These are phyloP conservation scores for Pyrus pyrifolia DNA, from an alignment of 306 rosid genomes.

Conservation along the genomic window DNA sequence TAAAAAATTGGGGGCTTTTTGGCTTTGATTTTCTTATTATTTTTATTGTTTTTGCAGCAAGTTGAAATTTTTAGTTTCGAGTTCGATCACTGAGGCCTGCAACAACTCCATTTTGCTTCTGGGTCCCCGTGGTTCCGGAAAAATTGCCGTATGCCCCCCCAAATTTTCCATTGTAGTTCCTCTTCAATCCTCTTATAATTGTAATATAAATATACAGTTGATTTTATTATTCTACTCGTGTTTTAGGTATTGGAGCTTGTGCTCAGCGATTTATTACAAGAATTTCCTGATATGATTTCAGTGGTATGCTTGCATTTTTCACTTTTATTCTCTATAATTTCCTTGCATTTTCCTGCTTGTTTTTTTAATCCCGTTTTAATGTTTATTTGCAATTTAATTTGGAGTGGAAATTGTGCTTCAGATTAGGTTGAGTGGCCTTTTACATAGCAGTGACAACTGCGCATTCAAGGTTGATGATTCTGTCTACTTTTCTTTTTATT, in stretches of 20 bases:
- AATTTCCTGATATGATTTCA: constrained; percentile 66
- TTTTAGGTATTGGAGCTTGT: constrained; percentile 79
- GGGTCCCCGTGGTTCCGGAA: constrained; percentile 91
- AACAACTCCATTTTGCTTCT: constrained; percentile 85
- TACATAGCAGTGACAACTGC: constrained; percentile 68
- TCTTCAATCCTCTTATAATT: not conserved
- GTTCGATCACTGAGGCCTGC: constrained; percentile 80
- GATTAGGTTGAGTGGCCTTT: constrained; percentile 80
- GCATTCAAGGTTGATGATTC: constrained; percentile 65
- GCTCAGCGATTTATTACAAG: constrained; percentile 51
- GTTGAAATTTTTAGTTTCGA: constrained; percentile 67
- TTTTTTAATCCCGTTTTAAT: not conserved
- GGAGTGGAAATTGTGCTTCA: constrained; percentile 25
- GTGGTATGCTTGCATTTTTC: constrained; percentile 37
- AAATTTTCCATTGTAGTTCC: not conserved
- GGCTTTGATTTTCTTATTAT: not conserved
- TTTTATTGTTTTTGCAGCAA: constrained; percentile 41
- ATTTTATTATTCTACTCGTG: not conserved
- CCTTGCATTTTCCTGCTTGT: not conserved
- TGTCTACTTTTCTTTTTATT: not conserved
- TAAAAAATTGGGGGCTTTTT: not conserved
- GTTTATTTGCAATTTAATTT: not conserved
- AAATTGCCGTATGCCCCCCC: constrained; percentile 47
- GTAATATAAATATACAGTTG: no score
- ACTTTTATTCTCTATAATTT: not conserved